Evolutionary conservation across 2,329 filamentous ascomycete species (phyloP), one percentile per base, ranked within the genome.

Genomic region (Mariannaea elegans): DNA sequence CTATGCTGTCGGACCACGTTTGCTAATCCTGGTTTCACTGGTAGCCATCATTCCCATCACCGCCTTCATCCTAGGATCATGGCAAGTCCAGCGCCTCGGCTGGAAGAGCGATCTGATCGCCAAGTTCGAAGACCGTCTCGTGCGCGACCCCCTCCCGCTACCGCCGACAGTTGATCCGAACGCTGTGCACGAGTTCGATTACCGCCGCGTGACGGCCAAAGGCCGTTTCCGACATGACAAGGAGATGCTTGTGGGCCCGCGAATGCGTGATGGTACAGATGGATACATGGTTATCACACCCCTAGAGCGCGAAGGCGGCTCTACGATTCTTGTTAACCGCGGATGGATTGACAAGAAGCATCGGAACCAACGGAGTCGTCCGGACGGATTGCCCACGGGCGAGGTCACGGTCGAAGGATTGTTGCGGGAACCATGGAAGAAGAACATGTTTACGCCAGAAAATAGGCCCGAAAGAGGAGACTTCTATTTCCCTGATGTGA

Each of bases 41-140:
- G 12, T 68, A 82, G 92, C 92, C 38, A 79, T 97, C 51, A 98
- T 99, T 71, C 95, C 95, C 47, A 78, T 97, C 61, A 97, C 94
- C 1, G 93, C 95, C 10, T 97, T 99, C 76, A 81, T 83, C 54
- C 88, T 99, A 14, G 95, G 95, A 27, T 92, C 92, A 64, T 99
- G 95, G 95, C 95, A 99, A 76, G 91, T 99, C 53, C 88, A 97
- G 75, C 90, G 95, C 10, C 86, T 99, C 2, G 87, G 89, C 59
- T 97, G 94, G 94, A 99, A 99, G 76, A 93, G 93, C 4, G 91
- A 97, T 44, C 83, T 99, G 12, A 89, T 99, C 62, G 93, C 94
- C 60, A 92, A 90, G 68, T 93, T 92, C 76, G 95, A 98, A 79
- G 94, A 99, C 81, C 91, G 94, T 5, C 85, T 99, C 32, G 85